Conservation (phyloP, 1,284 basidiomycete genomes). For the Paramarasmius palmivorus region DNA sequence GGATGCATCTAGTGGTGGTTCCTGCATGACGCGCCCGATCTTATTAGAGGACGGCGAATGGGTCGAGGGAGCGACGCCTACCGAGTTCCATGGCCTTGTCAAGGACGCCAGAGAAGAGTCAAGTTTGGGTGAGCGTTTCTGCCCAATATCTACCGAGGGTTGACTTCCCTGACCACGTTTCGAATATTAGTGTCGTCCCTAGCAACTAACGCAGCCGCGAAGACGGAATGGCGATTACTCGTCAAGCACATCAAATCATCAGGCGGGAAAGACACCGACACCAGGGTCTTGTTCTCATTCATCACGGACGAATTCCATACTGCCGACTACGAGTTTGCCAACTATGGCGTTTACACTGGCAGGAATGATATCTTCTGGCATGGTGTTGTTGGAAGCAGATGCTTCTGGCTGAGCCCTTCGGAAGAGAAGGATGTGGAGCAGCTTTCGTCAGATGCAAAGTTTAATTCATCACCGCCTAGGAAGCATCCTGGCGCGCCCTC, state of each 20-base stretch:
- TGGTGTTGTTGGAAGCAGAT: slow-evolving; percentile 30
- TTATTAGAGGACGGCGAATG: slow-evolving; percentile 28
- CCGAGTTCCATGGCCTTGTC: slow-evolving; percentile 29
- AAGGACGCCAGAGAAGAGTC: slow-evolving; percentile 20
- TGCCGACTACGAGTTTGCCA: slow-evolving; percentile 29
- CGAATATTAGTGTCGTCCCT: neutral
- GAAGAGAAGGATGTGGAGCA: slow-evolving; percentile 20
- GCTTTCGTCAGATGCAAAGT: neutral
- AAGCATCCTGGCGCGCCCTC: neutral
- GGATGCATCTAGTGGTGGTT: slow-evolving; percentile 14
- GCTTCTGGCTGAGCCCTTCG: slow-evolving; percentile 23
- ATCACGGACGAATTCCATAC: slow-evolving; percentile 34
- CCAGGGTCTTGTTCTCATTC: slow-evolving; percentile 32
- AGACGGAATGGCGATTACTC: slow-evolving; percentile 31
- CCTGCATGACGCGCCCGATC: slow-evolving; percentile 31
- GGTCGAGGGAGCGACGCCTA: slow-evolving; percentile 23
- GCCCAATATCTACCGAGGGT: neutral
- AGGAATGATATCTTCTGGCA: slow-evolving; percentile 28
- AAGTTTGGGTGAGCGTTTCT: slow-evolving; percentile 23
- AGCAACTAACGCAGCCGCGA: slow-evolving; percentile 14
- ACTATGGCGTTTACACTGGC: slow-evolving; percentile 28
- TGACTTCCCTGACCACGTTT: neutral
- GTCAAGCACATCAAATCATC: slow-evolving; percentile 24
- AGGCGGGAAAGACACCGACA: slow-evolving; percentile 5
- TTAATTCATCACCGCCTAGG: neutral